Percentiles rank a stretch among this genome's conserved stretches.
These are phyloP conservation scores for Chenopodium suecicum DNA, from an alignment of 148 eudicot species.

Conservation along the genomic window DNA sequence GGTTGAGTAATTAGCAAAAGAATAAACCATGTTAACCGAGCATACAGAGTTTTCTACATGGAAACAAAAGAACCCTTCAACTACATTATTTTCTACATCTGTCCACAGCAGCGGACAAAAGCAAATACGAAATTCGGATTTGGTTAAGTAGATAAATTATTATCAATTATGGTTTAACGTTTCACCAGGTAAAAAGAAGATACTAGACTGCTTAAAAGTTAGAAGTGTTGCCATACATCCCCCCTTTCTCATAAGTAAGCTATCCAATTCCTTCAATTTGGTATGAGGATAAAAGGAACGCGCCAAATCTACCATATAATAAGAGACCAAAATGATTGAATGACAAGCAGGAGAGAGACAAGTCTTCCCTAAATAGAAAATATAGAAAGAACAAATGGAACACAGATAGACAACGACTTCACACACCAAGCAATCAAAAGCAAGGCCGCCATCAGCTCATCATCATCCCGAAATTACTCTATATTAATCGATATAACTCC, in stretches of 20 bases:
- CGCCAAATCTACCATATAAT: not conserved
- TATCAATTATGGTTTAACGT: not conserved
- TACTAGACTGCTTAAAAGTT: not conserved
- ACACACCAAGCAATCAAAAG: not conserved
- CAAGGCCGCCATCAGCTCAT: slow-evolving; percentile 11
- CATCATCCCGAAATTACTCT: not conserved
- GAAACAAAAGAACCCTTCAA: not conserved
- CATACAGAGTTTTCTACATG: not conserved
- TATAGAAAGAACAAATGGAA: not conserved
- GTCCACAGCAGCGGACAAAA: not conserved
- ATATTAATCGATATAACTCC: not conserved
- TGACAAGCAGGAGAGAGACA: not conserved
- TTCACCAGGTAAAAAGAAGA: not conserved
- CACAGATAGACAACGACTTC: slow-evolving; percentile 1
- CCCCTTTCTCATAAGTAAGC: not conserved
- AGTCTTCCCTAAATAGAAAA: not conserved
- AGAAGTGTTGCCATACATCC: not conserved
- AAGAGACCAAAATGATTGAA: not conserved
- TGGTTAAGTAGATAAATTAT: not conserved
- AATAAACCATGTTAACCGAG: not conserved
- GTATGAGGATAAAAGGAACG: not conserved
- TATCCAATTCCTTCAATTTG: not conserved
- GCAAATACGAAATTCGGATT: not conserved
- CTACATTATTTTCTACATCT: not conserved
- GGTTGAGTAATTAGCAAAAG: not conserved